These are phyloP conservation scores for Yamagishiella unicocca DNA, from an alignment of 139 green algal species.

Conservation along the genomic window DNA sequence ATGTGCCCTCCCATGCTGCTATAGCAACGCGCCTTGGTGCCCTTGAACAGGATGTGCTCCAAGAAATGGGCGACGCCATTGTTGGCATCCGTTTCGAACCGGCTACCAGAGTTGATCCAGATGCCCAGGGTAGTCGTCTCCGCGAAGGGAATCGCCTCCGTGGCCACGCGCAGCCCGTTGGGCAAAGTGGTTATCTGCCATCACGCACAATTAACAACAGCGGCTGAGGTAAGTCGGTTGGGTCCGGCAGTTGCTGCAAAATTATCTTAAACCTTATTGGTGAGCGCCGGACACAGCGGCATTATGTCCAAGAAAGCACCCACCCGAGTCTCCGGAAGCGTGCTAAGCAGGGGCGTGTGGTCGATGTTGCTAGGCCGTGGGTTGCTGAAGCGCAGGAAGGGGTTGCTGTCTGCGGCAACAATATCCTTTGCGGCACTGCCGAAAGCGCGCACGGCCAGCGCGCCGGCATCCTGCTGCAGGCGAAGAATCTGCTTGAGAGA, in stretches of 20 bases:
- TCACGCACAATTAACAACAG: slow-evolving; percentile 4
- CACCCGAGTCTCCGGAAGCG: slow-evolving; percentile 91
- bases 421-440: slow-evolving; percentile 51
- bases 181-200: slow-evolving; percentile 92
- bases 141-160: slow-evolving; percentile 86
- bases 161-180: slow-evolving; percentile 96
- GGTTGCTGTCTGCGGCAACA: slow-evolving; percentile 50
- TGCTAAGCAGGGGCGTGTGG: slow-evolving; percentile 75
- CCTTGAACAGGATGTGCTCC: slow-evolving; percentile 99
- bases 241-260: too few relatives aligned
- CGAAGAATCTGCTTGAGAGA: slow-evolving; percentile 26
- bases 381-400: slow-evolving; percentile 86
- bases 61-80: slow-evolving; percentile 99
- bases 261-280: neutral
- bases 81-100: slow-evolving; percentile 93
- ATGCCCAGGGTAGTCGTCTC: slow-evolving; percentile 96
- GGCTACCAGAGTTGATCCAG: slow-evolving; percentile 97
- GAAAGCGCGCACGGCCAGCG: slow-evolving; percentile 32
- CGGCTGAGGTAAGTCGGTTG: too few relatives aligned
- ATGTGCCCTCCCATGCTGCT: too few relatives aligned
- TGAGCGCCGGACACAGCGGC: neutral
- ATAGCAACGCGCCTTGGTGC: slow-evolving; percentile 81
- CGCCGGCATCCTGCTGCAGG: slow-evolving; percentile 13
- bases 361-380: slow-evolving; percentile 75
- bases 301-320: neutral